Evolutionary conservation across 306 rosid species (phyloP).

Genomic region (Rubus parviflorus): DNA sequence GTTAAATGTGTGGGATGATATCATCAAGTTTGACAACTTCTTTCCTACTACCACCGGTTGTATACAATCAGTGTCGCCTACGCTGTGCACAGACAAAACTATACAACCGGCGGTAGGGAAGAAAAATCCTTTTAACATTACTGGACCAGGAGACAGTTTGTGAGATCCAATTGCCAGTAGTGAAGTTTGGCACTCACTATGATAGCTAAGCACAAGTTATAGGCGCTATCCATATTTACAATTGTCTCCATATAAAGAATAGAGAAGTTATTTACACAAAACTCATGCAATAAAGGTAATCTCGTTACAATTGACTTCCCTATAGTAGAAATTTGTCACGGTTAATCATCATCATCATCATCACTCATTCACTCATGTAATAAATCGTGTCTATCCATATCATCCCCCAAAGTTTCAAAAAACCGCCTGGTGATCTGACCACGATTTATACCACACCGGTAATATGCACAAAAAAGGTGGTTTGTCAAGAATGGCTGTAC

Average conservation of each 20-base stretch:
- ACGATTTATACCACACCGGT: conserved; percentile 16
- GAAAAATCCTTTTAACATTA: background rate
- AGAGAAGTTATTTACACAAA: conserved; percentile 38
- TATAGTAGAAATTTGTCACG: conserved; percentile 22
- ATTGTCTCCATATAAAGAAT: conserved; percentile 34
- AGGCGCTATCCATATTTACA: conserved; percentile 34
- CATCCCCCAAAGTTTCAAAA: conserved; percentile 12
- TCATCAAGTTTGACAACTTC: too few relatives aligned
- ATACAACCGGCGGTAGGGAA: background rate
- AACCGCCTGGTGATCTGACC: conserved; percentile 16
- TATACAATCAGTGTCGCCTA: too few relatives aligned
- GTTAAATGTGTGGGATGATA: too few relatives aligned
- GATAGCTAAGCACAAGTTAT: background rate
- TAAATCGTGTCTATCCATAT: conserved; percentile 5
- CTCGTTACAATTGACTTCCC: conserved; percentile 24
- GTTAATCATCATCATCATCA: conserved; percentile 15
- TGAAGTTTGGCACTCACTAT: background rate
- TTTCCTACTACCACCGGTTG: too few relatives aligned
- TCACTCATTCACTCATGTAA: conserved; percentile 4
- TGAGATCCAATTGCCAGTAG: background rate
- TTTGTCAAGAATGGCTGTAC: conserved; percentile 37
- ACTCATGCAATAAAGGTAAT: conserved; percentile 28
- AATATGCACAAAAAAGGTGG: conserved; percentile 20
- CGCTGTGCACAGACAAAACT: background rate
- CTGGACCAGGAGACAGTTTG: background rate